phyloP scores from a whole-genome alignment of 1,284 basidiomycete genomes.

The Pseudozyma thailandica region DNA sequence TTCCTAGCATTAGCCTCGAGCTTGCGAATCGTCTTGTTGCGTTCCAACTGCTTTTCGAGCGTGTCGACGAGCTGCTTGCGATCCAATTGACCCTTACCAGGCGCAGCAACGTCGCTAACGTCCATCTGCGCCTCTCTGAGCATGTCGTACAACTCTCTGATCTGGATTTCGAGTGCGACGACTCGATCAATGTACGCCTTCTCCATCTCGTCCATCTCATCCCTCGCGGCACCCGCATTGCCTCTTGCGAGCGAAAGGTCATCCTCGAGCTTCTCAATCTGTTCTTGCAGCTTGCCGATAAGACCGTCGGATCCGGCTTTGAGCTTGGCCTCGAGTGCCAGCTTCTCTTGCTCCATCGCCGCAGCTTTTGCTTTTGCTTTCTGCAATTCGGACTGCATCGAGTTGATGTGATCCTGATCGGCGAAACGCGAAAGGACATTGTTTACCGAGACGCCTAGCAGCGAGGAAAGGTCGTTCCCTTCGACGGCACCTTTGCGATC shows the following conservation, averaged over 20 bases:
- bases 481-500: conserved; percentile 80
- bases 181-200: conserved; percentile 86
- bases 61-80: conserved; percentile 73
- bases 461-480: conserved; percentile 77
- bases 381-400: conserved; percentile 80
- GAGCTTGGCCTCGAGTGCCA: conserved; percentile 80
- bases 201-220: conserved; percentile 82
- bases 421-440: conserved; percentile 89
- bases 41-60: conserved; percentile 67
- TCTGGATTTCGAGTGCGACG: conserved; percentile 87
- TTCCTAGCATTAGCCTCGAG: conserved; percentile 66
- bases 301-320: conserved; percentile 83
- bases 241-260: conserved; percentile 82
- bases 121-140: conserved; percentile 83
- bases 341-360: conserved; percentile 74
- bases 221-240: conserved; percentile 71
- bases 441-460: conserved; percentile 89
- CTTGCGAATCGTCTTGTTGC: conserved; percentile 67
- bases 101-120: conserved; percentile 63
- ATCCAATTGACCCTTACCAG: conserved; percentile 57
- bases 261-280: conserved; percentile 80
- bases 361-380: conserved; percentile 77
- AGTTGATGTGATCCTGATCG: conserved; percentile 85
- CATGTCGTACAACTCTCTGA: conserved; percentile 89
- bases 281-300: conserved; percentile 82